These are phyloP conservation scores for Aschersonia sp. DNA, from an alignment of 2,329 filamentous ascomycete species.

Conservation along the genomic window DNA sequence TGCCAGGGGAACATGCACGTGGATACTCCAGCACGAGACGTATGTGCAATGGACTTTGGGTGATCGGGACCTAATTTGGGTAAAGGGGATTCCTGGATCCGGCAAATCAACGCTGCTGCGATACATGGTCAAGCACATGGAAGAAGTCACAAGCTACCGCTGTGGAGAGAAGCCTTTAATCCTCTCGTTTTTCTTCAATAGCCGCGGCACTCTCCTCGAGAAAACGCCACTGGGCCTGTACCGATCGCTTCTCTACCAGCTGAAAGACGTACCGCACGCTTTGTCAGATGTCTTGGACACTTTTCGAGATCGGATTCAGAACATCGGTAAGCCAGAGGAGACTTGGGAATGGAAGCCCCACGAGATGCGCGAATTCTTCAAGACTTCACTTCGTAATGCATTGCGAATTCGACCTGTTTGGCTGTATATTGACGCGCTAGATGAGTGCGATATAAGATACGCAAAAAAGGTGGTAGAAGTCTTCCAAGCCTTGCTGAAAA, in stretches of 20 bases:
- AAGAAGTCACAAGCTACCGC: background rate
- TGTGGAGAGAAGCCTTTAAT: background rate
- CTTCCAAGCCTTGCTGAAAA: background rate
- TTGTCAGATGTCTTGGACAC: background rate
- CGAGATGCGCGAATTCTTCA: background rate
- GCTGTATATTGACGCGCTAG: background rate
- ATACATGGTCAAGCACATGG: background rate
- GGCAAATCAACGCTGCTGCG: background rate
- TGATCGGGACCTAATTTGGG: background rate
- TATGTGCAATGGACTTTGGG: background rate
- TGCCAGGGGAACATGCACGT: background rate
- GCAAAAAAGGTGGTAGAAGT: background rate
- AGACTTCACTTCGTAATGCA: background rate
- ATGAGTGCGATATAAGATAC: background rate
- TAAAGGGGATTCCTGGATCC: background rate
- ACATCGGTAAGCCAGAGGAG: background rate
- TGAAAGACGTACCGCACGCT: background rate
- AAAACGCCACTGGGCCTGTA: background rate
- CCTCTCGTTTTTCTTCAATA: background rate
- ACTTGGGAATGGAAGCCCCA: background rate
- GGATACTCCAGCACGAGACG: background rate
- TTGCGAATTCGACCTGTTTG: background rate
- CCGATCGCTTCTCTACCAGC: constrained; percentile 1
- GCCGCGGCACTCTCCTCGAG: background rate
- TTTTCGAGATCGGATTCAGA: background rate